Base-by-base conservation (phyloP, 176 grass and related monocot species). In the Ampelocalamus luodianensis region DNA sequence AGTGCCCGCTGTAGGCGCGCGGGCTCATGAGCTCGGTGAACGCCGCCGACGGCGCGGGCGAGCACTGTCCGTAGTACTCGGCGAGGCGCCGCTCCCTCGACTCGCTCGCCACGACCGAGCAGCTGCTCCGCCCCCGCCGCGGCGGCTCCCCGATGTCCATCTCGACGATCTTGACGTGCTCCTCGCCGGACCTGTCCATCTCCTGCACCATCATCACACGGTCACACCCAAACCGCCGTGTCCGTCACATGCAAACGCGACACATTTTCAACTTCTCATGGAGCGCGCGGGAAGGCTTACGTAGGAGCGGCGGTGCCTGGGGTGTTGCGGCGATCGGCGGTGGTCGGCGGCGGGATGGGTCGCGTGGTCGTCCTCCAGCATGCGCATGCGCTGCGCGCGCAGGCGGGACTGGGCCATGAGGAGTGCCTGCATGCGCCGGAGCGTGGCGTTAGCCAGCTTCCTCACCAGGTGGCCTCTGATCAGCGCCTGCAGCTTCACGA, bases 401-500 rank as follows among this genome's bases (percentile, higher is more conserved):
- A 91, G 85, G 76, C 88, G 59, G 17, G 83, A 85, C 84, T 97
- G 94, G 4, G 92, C 94, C 17, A 78, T 49, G 23, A 97, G 40
- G 42, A 97, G 83, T 1, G 92, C 90, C 80, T 94, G 92, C 92
- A 97, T 97, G 38, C 94, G 91, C 5, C 88, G 89, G 73, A 97
- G 92, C 79, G 94, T 94, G 17, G 88, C 82, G 24, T 27, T 86
- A 40, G 94, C 88, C 80, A 94, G 92, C 88, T 88, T 87, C 83
- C 94, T 65, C 80, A 97, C 94, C 38, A 97, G 79, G 72, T 94
- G 90, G 4, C 94, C 94, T 65, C 94, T 82, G 51, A 97, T 79
- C 66, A 97, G 61, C 20, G 94, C 94, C 80, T 97, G 94, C 75
- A 97, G 77, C 88, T 92, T 94, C 38, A 97, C 94, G 0, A 97